Evolutionary conservation across 2,329 filamentous ascomycete species (phyloP), one percentile per base, ranked within the genome.

Genomic region (Penicillium sp.): DNA sequence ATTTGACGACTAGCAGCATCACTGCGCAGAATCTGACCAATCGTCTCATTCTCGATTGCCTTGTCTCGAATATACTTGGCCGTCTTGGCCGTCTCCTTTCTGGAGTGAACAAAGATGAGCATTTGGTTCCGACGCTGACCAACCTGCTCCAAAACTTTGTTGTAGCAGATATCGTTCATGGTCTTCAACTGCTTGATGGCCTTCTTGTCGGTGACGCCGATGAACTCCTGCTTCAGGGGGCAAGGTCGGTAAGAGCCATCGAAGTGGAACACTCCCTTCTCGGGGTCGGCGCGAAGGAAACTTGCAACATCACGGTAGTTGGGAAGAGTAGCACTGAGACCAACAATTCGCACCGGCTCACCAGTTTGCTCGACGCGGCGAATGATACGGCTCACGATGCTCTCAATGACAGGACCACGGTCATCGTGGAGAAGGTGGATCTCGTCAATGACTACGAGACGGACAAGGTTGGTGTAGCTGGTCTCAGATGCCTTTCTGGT

Each of bases 111-210:
- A 66, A 98, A 98, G 52, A 98, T 95, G 33, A 98, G 82, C 91
- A 98, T 96, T 70, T 98, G 93, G 63, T 98, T 95, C 56, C 88
- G 84, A 64, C 95, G 87, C 51, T 87, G 85, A 6, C 93, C 93
- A 27, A 96, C 92, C 66, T 97, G 92, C 70, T 98, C 93, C 47
- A 98, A 81, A 25, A 96, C 91, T 71, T 98, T 98, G 57, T 86
- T 95, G 71, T 98, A 98, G 50, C 90, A 96, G 47, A 98, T 91
- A 62, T 98, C 93, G 66, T 98, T 98, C 93, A 98, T 98, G 0
- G 88, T 95, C 78, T 97, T 96, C 47, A 98, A 77, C 70, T 98
- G 93, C 73, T 97, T 98, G 74, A 98, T 98, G 5, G 93, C 88
- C 70, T 97, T 97, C 75, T 93, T 95, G 60, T 98, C 93, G 0